These are phyloP conservation scores for Limnomonas spitsbergensis DNA, from an alignment of 139 green algal species.

Conservation along the genomic window DNA sequence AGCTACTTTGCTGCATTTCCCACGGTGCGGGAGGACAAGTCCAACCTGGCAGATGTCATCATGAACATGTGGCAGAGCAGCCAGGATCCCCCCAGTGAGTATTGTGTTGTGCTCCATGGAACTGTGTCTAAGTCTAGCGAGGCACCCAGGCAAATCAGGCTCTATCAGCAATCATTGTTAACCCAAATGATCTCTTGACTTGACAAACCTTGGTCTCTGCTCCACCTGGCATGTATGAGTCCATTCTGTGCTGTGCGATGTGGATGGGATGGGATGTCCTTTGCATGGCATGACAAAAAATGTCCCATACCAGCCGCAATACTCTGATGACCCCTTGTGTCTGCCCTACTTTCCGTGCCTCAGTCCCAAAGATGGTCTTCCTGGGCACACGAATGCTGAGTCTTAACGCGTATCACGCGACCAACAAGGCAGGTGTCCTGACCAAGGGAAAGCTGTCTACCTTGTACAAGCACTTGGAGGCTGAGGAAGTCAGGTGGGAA, in stretches of 20 bases:
- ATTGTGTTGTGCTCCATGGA: background rate
- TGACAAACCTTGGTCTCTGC: background rate
- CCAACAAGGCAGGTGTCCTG: too few species aligned
- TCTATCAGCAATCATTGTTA: background rate
- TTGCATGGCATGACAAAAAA: too few species aligned
- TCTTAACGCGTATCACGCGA: too few species aligned
- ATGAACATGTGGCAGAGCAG: background rate
- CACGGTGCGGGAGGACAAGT: background rate
- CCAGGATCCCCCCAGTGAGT: conserved; percentile 8
- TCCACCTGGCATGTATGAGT: background rate
- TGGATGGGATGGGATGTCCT: too few species aligned
- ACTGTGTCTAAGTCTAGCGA: background rate
- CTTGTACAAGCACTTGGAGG: too few species aligned
- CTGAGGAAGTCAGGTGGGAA: too few species aligned
- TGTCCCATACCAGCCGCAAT: too few species aligned
- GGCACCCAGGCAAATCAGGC: background rate
- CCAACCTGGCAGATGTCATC: conserved; percentile 13
- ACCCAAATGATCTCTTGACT: background rate
- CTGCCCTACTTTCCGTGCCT: too few species aligned
- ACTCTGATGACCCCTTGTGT: too few species aligned
- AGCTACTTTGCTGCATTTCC: background rate
- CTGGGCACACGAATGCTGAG: too few species aligned
- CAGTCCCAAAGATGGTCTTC: too few species aligned
- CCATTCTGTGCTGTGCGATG: background rate
- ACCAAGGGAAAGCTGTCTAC: too few species aligned